A percentile compares a stretch with the other conserved stretches of the same genome.
phyloP scores from a whole-genome alignment of 768 basidiomycete genomes.

The Postia placenta region DNA sequence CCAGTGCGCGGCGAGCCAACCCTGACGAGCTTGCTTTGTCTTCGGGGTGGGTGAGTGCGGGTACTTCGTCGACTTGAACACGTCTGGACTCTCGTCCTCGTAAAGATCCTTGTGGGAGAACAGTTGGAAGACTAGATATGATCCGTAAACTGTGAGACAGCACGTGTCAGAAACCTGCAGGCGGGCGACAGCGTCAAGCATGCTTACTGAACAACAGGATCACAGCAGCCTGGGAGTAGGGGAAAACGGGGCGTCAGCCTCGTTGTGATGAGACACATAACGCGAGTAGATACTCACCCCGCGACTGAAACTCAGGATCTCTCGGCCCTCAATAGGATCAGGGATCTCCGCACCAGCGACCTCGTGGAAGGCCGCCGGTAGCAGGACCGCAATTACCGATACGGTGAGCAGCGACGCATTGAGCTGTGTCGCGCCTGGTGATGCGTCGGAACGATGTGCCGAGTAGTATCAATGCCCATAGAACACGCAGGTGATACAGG shows the following conservation, averaged over 20 bases:
- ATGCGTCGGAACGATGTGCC: background rate
- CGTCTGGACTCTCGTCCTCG: constrained; percentile 23
- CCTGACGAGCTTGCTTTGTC: too few species aligned
- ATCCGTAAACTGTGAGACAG: constrained; percentile 38
- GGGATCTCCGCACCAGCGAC: constrained; percentile 25
- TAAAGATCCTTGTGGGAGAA: constrained; percentile 52
- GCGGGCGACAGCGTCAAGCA: background rate
- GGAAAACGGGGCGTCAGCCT: background rate
- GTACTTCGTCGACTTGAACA: constrained; percentile 21
- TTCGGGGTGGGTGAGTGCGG: background rate
- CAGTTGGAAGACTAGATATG: constrained; percentile 49
- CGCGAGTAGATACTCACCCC: constrained; percentile 31
- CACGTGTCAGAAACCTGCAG: background rate
- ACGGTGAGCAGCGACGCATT: constrained; percentile 73
- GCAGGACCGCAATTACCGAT: constrained; percentile 72
- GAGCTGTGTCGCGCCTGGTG: constrained; percentile 52
- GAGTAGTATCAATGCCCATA: background rate
- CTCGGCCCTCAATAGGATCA: constrained; percentile 28
- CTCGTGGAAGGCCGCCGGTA: constrained; percentile 79
- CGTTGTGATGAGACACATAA: background rate
- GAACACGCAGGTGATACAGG: background rate
- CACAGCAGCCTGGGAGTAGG: constrained; percentile 38
- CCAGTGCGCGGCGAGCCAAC: background rate
- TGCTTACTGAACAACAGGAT: constrained; percentile 46
- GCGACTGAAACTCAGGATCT: constrained; percentile 45